phyloP scores from a whole-genome alignment of 352 stramenopile genomes.

The Pythium sp. region DNA sequence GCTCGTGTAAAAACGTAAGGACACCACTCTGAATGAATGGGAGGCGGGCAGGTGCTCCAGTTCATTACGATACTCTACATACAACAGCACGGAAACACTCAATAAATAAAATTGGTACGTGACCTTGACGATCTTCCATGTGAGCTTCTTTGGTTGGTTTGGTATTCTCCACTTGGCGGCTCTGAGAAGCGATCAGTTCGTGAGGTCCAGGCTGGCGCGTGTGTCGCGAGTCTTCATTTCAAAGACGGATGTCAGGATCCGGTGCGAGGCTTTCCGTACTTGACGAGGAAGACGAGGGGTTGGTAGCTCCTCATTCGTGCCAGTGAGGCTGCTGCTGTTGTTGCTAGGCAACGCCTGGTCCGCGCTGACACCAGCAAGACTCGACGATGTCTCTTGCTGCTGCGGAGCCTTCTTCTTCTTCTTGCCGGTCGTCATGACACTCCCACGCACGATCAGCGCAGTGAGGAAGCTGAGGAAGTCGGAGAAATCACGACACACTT shows the following conservation, averaged over 20 bases:
- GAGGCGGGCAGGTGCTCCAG: background rate
- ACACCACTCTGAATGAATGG: background rate
- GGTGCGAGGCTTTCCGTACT: conserved; percentile 26
- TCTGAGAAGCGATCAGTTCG: conserved; percentile 7
- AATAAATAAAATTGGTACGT: conserved; percentile 8
- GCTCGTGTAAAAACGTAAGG: conserved; percentile 26
- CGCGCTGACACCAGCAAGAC: no score
- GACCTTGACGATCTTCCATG: background rate
- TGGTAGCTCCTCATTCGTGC: background rate
- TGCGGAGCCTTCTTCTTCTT: conserved; percentile 23
- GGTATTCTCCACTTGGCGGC: background rate
- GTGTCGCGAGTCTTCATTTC: conserved; percentile 61
- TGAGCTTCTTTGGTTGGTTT: background rate
- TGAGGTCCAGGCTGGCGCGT: conserved; percentile 38
- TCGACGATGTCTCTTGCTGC: background rate
- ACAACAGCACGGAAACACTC: background rate
- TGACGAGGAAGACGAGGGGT: background rate
- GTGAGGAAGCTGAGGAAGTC: conserved; percentile 83
- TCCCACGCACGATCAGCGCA: conserved; percentile 76
- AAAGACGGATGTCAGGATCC: conserved; percentile 63
- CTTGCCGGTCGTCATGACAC: conserved; percentile 59
- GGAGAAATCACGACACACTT: conserved; percentile 81
- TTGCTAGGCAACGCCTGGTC: no score
- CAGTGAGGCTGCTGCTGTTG: background rate
- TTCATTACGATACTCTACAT: background rate